phyloP scores from a whole-genome alignment of 2,329 filamentous ascomycete genomes.

The Clonostachys chloroleuca region DNA sequence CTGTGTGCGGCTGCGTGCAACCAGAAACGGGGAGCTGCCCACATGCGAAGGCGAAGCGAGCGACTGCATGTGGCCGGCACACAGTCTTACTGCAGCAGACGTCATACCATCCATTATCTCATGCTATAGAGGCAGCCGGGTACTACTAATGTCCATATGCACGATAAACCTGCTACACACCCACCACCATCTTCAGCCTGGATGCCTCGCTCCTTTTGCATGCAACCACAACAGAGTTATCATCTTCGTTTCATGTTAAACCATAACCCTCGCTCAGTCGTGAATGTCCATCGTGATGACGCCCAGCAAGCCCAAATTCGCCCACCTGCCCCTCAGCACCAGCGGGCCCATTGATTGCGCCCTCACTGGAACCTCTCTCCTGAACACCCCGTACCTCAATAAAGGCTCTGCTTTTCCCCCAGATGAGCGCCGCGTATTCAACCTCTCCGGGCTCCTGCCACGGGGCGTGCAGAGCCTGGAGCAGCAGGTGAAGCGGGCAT shows the following conservation, averaged over 20 bases:
- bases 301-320: conserved; percentile 15
- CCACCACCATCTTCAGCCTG: neutral
- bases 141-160: no score
- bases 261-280: neutral
- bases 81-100: no score
- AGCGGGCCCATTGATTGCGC: conserved; percentile 27
- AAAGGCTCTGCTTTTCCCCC: conserved; percentile 76
- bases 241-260: neutral
- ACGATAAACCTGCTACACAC: neutral
- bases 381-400: conserved; percentile 51
- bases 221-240: neutral
- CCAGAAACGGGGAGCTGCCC: no score
- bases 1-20: no score
- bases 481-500: conserved; percentile 72
- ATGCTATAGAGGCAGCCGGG: no score
- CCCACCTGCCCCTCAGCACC: conserved; percentile 25
- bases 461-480: conserved; percentile 69
- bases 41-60: no score
- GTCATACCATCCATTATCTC: no score
- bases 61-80: no score
- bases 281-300: neutral
- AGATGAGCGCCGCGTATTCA: conserved; percentile 66
- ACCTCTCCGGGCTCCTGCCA: conserved; percentile 69
- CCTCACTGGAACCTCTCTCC: conserved; percentile 23
- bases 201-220: neutral